phyloP scores from a whole-genome alignment of 768 basidiomycete species.

The Epithele typhae region DNA sequence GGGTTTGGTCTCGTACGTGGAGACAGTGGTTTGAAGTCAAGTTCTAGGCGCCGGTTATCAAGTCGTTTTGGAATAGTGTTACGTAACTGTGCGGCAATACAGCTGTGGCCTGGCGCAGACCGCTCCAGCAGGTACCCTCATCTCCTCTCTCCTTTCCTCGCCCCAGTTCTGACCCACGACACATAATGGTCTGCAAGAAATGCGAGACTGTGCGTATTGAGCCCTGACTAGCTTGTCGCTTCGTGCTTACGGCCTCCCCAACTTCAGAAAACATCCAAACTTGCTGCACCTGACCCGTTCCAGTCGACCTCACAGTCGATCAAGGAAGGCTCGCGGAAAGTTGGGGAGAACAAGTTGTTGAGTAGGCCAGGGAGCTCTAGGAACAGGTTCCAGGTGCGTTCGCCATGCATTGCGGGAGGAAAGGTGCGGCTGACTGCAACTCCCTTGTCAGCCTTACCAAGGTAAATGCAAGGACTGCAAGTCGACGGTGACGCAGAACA shows the following conservation, averaged over 20 bases:
- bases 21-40: no score
- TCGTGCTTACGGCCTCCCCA: slow-evolving; percentile 8
- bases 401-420: no score
- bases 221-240: not conserved
- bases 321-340: slow-evolving; percentile 75
- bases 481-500: slow-evolving; percentile 78
- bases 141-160: no score
- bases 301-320: slow-evolving; percentile 66
- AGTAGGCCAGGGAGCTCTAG: slow-evolving; percentile 65
- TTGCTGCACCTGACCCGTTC: slow-evolving; percentile 89
- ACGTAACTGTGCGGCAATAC: no score
- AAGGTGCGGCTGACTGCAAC: no score
- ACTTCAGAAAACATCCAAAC: slow-evolving; percentile 80
- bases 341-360: slow-evolving; percentile 77
- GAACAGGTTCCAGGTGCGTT: slow-evolving; percentile 70
- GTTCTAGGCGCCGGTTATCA: no score
- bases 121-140: no score
- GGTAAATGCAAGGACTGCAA: slow-evolving; percentile 88
- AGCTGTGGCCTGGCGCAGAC: no score
- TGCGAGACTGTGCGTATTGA: slow-evolving; percentile 59
- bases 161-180: no score
- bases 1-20: no score
- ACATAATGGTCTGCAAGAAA: slow-evolving; percentile 83
- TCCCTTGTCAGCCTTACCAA: slow-evolving; percentile 64
- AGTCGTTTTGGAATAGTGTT: no score